Evolutionary conservation across 805 yeast species (phyloP).

Genomic region (Ogataea henricii): DNA sequence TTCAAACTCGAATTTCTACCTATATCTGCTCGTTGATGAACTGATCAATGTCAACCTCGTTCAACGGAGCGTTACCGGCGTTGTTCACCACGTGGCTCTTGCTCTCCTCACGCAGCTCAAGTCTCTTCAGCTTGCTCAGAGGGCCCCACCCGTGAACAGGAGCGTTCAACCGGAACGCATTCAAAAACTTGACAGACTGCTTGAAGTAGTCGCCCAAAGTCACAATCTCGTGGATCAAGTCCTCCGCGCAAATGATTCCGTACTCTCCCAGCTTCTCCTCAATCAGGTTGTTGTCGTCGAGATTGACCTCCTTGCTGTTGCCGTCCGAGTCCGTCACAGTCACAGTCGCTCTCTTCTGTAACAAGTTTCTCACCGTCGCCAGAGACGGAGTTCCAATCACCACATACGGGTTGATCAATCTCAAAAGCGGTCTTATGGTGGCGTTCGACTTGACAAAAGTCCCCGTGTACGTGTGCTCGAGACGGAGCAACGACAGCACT

Average conservation of each 20-base stretch:
- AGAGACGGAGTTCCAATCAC: slow-evolving; percentile 77
- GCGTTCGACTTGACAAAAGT: slow-evolving; percentile 68
- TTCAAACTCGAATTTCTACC: too few species aligned
- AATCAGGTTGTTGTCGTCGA: slow-evolving; percentile 74
- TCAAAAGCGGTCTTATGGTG: slow-evolving; percentile 62
- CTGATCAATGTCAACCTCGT: slow-evolving; percentile 72
- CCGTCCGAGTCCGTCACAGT: slow-evolving; percentile 33
- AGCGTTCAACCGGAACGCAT: slow-evolving; percentile 68
- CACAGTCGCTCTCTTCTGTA: slow-evolving; percentile 76
- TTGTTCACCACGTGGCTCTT: slow-evolving; percentile 51
- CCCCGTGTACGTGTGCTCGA: slow-evolving; percentile 62
- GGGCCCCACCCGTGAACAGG: slow-evolving; percentile 80
- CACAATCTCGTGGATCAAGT: slow-evolving; percentile 69
- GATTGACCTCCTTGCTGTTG: slow-evolving; percentile 42
- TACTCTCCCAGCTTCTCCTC: slow-evolving; percentile 71
- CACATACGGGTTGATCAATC: slow-evolving; percentile 69
- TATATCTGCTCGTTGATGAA: slow-evolving; percentile 67
- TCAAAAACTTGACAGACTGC: slow-evolving; percentile 58
- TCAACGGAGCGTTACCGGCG: slow-evolving; percentile 64
- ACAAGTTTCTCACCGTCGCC: slow-evolving; percentile 65
- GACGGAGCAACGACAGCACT: slow-evolving; percentile 61
- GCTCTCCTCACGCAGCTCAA: slow-evolving; percentile 56
- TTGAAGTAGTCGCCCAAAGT: slow-evolving; percentile 67
- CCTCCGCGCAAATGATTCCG: slow-evolving; percentile 80
- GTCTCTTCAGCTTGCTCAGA: slow-evolving; percentile 63